phyloP scores from a whole-genome alignment of 768 basidiomycete genomes.

The Lanmaoa pseudosensibilis region DNA sequence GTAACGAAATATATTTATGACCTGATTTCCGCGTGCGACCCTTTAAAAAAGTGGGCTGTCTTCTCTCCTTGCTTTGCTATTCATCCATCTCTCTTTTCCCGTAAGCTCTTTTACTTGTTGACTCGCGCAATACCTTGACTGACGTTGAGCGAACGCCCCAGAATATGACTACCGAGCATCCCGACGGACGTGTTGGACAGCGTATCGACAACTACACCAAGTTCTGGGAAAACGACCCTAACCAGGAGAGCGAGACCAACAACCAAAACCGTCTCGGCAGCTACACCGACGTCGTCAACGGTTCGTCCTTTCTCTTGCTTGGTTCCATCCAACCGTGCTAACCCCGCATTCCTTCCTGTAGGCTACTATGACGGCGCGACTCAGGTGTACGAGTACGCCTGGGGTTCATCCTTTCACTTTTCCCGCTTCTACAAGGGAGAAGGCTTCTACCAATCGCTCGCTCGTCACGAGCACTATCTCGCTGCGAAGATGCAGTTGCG shows the following conservation, averaged over 20 bases:
- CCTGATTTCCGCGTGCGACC: conserved; percentile 16
- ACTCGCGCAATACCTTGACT: neutral
- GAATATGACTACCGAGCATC: conserved; percentile 29
- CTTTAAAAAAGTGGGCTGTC: conserved; percentile 11
- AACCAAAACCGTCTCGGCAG: conserved; percentile 72
- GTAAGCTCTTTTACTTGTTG: neutral
- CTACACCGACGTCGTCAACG: conserved; percentile 94
- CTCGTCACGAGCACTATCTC: conserved; percentile 98
- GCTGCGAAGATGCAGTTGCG: conserved; percentile 80
- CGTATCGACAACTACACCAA: conserved; percentile 85
- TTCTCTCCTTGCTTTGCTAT: neutral
- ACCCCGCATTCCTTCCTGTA: conserved; percentile 24
- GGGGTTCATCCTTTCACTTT: conserved; percentile 93
- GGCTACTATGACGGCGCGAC: conserved; percentile 98
- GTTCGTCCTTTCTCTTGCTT: conserved; percentile 40
- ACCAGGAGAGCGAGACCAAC: conserved; percentile 62
- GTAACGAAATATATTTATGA: conserved; percentile 14
- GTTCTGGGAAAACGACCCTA: conserved; percentile 87
- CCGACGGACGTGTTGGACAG: conserved; percentile 60
- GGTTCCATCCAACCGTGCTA: neutral
- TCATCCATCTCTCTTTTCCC: neutral
- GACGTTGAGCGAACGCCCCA: neutral
- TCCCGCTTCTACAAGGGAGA: conserved; percentile 96
- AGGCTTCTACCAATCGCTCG: conserved; percentile 63
- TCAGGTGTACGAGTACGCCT: conserved; percentile 92